These are phyloP conservation scores for Calonectria fujianensis DNA, from an alignment of 2,329 filamentous ascomycete species.

Conservation along the genomic window DNA sequence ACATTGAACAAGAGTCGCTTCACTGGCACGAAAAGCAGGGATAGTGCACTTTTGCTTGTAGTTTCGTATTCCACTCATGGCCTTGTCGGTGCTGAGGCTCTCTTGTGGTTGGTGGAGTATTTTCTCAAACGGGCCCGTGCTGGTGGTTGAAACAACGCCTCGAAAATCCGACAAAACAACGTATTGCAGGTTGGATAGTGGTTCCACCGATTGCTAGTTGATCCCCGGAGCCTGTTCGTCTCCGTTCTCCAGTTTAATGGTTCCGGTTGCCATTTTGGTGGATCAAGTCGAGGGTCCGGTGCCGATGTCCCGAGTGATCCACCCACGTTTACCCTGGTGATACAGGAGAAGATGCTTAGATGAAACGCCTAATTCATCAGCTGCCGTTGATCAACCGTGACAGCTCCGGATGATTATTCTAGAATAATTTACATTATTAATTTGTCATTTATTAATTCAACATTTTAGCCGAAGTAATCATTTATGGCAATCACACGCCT, in stretches of 20 bases:
- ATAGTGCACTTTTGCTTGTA: background rate
- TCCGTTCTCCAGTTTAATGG: conserved; percentile 14
- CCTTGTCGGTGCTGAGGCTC: background rate
- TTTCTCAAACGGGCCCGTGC: conserved; percentile 22
- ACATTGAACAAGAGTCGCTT: background rate
- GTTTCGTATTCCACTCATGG: conserved; percentile 1
- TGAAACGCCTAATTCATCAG: conserved; percentile 1
- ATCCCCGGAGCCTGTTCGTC: background rate
- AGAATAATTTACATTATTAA: background rate
- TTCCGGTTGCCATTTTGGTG: conserved; percentile 2
- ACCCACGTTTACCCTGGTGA: background rate
- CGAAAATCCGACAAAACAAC: conserved; percentile 9
- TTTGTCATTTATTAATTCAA: background rate
- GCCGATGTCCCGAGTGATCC: conserved; percentile 18
- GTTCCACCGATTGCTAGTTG: background rate
- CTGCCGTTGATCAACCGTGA: background rate
- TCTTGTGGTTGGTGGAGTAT: conserved; percentile 22
- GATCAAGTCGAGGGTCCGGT: conserved; percentile 7
- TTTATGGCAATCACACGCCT: background rate
- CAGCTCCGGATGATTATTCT: background rate
- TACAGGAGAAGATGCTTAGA: background rate
- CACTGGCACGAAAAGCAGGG: background rate
- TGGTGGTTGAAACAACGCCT: conserved; percentile 1
- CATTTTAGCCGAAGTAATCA: too few relatives aligned
- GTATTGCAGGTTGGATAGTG: background rate